Evolutionary conservation across 441 rosid genomes (phyloP).

Genomic region (Viola pubescens): DNA sequence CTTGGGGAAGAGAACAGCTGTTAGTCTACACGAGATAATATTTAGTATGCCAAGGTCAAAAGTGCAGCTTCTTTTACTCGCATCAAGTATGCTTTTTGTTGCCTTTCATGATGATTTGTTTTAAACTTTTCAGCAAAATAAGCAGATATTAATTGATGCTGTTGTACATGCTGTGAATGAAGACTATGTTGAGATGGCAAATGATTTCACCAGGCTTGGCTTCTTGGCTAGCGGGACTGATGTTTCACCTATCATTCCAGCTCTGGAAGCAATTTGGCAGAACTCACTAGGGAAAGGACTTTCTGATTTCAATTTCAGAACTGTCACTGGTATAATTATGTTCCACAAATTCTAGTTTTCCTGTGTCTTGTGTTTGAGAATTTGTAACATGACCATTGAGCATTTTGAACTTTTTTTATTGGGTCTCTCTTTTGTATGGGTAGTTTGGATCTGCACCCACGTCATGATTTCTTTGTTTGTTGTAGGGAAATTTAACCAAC

Average conservation of each 20-base stretch:
- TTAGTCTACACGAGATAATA: not conserved
- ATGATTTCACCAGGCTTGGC: constrained; percentile 97
- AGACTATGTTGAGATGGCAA: constrained; percentile 96
- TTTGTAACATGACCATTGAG: not conserved
- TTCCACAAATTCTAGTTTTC: not conserved
- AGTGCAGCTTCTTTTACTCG: constrained; percentile 3
- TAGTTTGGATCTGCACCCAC: not conserved
- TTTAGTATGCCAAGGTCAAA: not conserved
- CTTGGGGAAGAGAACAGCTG: not conserved
- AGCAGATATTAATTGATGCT: constrained; percentile 94
- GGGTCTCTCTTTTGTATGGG: not conserved
- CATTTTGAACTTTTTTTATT: not conserved
- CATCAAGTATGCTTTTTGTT: constrained; percentile 9
- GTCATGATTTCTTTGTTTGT: constrained; percentile 12
- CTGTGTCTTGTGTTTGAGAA: not conserved
- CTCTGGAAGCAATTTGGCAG: constrained; percentile 97
- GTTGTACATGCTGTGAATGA: constrained; percentile 97
- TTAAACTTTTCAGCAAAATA: constrained; percentile 69
- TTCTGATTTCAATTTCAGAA: constrained; percentile 86
- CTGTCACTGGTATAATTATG: constrained; percentile 60
- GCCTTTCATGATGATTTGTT: constrained; percentile 13
- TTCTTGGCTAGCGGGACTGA: constrained; percentile 88
- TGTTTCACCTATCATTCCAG: constrained; percentile 90
- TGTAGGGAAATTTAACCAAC: constrained; percentile 81
- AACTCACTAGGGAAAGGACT: constrained; percentile 88